Base-by-base conservation (phyloP, 768 basidiomycete genomes). In the Termitomyces sp. region DNA sequence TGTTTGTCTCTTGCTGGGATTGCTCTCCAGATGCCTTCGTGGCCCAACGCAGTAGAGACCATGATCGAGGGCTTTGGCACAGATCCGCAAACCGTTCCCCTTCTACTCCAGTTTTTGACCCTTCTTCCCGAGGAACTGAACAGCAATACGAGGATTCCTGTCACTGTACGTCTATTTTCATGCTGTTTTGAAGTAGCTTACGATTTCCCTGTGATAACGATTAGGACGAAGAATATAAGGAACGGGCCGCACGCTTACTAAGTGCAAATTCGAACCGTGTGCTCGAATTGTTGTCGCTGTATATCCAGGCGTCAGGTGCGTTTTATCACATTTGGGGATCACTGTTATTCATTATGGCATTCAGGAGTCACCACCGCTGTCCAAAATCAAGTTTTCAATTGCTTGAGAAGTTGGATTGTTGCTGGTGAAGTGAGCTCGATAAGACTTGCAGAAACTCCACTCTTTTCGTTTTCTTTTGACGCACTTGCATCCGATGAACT, bases 1-100 rank as follows among this genome's bases (percentile, higher is more conserved):
- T 96, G 88, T 69, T 77, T 98, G 29, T 92, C 97, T 3, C 73
- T 98, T 55, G 86, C 95, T 6, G 94, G 94, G 36, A 81, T 98
- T 33, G 92, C 96, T 1, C 75, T 98, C 33, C 97, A 98, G 73
- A 80, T 94, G 65, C 85, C 88, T 5, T 76, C 84, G 51, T 98
- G 97, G 97, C 73, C 79, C 45, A 84, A 92, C 68, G 84, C 88
- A 0, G 86, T 97, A 2, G 82, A 87, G 59, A 77, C 79, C 41
- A 81, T 98, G 82, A 88, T 97, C 65, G 86, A 92, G 45, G 77
- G 78, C 20, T 94, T 95, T 73, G 97, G 95, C 45, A 81, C 81
- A 62, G 89, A 91, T 70, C 91, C 94, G 8, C 78, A 76, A 8
- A 93, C 86, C 20, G 97, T 98, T 4, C 86, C 88, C 0, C 84